phyloP scores from a whole-genome alignment of 768 basidiomycete species.

The Coprinopsis cinerea region DNA sequence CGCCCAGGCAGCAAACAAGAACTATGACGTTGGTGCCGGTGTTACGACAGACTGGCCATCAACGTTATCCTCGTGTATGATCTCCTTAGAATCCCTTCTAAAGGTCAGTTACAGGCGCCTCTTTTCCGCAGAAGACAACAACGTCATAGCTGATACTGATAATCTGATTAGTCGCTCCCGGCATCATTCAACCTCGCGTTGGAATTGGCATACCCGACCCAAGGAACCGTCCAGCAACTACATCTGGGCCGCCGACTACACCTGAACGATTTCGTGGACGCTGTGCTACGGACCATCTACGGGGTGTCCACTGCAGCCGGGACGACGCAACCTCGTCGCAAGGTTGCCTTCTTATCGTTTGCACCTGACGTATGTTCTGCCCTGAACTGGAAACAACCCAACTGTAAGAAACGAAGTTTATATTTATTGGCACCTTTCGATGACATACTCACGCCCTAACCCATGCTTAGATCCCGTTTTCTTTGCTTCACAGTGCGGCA shows the following conservation, averaged over 20 bases:
- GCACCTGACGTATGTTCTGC: conserved; percentile 85
- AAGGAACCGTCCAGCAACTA: conserved; percentile 36
- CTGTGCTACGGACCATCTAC: conserved; percentile 80
- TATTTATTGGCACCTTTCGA: background rate
- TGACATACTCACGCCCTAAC: background rate
- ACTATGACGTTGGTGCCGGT: conserved; percentile 15
- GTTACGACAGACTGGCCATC: conserved; percentile 40
- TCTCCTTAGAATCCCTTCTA: conserved; percentile 70
- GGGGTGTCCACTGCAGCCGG: conserved; percentile 51
- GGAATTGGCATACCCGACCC: conserved; percentile 74
- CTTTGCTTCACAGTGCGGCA: conserved; percentile 85
- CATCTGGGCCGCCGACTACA: conserved; percentile 48
- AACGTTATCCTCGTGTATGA: conserved; percentile 48
- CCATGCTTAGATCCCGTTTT: conserved; percentile 79
- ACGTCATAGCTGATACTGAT: conserved; percentile 5
- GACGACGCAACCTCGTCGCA: conserved; percentile 53
- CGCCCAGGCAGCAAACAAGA: conserved; percentile 46
- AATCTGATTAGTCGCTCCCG: conserved; percentile 45
- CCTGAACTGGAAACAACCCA: conserved; percentile 98
- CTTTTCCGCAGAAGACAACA: conserved; percentile 3
- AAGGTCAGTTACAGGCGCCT: conserved; percentile 42
- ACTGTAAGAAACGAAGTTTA: conserved; percentile 54
- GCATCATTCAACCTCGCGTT: conserved; percentile 67
- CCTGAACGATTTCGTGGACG: conserved; percentile 79
- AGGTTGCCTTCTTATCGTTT: conserved; percentile 90